A percentile compares a stretch with the other conserved stretches of the same genome.
Evolutionary conservation across 352 stramenopile species (phyloP).

Genomic region (Elongisporangium undulatum): DNA sequence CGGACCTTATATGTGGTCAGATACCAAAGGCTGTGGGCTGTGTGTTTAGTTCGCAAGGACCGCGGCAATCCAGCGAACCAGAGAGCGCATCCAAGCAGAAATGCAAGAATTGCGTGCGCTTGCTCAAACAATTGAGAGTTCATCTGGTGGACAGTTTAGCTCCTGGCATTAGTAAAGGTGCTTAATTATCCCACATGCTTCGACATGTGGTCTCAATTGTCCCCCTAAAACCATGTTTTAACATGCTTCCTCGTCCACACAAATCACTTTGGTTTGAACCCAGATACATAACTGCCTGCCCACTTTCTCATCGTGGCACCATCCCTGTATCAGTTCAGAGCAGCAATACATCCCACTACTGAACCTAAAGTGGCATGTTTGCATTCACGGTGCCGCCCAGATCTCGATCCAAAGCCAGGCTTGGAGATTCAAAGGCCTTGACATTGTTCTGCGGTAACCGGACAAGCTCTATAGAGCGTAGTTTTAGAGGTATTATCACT

Average conservation of each 20-base stretch:
- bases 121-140: neutral
- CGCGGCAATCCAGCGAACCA: neutral
- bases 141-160: neutral
- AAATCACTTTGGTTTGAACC: neutral
- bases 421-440: too few species aligned
- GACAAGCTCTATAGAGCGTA: too few species aligned
- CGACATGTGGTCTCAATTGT: neutral
- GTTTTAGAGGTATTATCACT: too few species aligned
- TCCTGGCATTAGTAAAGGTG: neutral
- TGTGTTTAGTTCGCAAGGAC: neutral
- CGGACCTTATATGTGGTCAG: neutral
- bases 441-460: too few species aligned
- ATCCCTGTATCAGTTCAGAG: neutral
- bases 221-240: neutral
- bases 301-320: neutral
- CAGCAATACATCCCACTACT: neutral
- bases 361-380: neutral
- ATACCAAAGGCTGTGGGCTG: neutral
- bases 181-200: neutral
- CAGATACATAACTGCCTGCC: neutral
- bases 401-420: too few species aligned
- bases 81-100: neutral
- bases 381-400: neutral
- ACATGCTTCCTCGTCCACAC: neutral
- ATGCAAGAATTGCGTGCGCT: neutral